Conservation (phyloP, 768 basidiomycete species). For the Hemileccinum rubropunctum region DNA sequence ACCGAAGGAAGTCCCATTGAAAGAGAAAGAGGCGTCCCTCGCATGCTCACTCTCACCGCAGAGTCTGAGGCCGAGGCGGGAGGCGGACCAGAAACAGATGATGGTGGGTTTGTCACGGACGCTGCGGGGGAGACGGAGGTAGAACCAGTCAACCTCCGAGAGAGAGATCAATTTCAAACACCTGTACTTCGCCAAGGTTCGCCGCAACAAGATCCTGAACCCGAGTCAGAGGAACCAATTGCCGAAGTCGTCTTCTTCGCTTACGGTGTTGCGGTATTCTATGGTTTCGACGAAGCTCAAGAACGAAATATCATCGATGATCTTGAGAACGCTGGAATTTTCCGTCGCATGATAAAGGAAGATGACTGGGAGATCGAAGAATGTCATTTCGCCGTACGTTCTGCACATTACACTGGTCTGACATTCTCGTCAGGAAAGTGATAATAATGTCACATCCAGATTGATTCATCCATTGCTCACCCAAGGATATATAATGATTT, state of each 20-base stretch:
- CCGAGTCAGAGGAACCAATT: conserved; percentile 41
- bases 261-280: conserved; percentile 91
- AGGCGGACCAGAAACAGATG: conserved; percentile 12
- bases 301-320: conserved; percentile 87
- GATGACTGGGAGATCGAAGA: conserved; percentile 91
- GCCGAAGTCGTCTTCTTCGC: conserved; percentile 80
- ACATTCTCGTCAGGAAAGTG: neutral
- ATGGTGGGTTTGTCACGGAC: conserved; percentile 13
- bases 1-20: conserved; percentile 30
- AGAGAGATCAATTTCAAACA: conserved; percentile 4
- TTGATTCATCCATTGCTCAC: conserved; percentile 78
- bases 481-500: conserved; percentile 96
- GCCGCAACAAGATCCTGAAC: conserved; percentile 1
- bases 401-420: neutral
- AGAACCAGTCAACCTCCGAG: conserved; percentile 4
- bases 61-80: conserved; percentile 9
- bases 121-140: conserved; percentile 12
- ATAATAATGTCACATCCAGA: conserved; percentile 39
- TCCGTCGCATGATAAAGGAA: conserved; percentile 59
- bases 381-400: conserved; percentile 76
- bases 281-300: conserved; percentile 76
- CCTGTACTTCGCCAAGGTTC: conserved; percentile 1
- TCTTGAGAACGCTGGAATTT: conserved; percentile 64
- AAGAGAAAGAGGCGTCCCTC: conserved; percentile 1
- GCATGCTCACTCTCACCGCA: neutral